Evolutionary conservation across 2,329 filamentous ascomycete species (phyloP).

Genomic region (Fusarium falciforme): DNA sequence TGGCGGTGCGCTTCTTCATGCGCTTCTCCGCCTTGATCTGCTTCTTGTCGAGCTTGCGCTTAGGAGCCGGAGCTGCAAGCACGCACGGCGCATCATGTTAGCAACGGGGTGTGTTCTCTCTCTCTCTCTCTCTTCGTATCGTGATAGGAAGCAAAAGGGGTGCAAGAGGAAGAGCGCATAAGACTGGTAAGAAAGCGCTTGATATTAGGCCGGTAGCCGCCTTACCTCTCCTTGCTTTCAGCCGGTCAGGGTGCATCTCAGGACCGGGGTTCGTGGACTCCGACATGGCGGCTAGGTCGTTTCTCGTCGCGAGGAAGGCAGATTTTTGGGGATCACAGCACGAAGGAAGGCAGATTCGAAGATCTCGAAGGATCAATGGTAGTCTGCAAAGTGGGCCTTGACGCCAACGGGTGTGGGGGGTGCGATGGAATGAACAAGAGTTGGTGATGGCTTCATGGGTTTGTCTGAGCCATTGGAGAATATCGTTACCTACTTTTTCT

Average conservation of each 20-base stretch:
- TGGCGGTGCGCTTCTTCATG: slow-evolving; percentile 51
- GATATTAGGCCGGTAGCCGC: background rate
- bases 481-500: slow-evolving; percentile 42
- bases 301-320: slow-evolving; percentile 1
- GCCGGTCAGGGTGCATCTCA: slow-evolving; percentile 27
- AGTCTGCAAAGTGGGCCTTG: background rate
- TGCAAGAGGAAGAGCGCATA: background rate
- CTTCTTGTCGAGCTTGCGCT: slow-evolving; percentile 24
- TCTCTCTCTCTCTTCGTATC: background rate
- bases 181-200: background rate
- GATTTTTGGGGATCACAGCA: background rate
- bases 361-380: background rate
- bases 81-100: slow-evolving; percentile 8
- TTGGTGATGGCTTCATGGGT: slow-evolving; percentile 34
- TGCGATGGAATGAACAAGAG: slow-evolving; percentile 15
- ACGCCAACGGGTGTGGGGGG: background rate
- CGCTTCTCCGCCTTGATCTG: slow-evolving; percentile 40
- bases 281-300: slow-evolving; percentile 24
- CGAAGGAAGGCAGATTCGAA: background rate
- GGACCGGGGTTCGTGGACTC: slow-evolving; percentile 18
- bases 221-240: slow-evolving; percentile 36
- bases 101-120: background rate
- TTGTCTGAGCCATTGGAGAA: background rate
- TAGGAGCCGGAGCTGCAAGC: slow-evolving; percentile 27
- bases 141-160: background rate